Percentiles rank a stretch among this genome's conserved stretches.
phyloP scores from a whole-genome alignment of 805 yeast species.

The Pichia californica region DNA sequence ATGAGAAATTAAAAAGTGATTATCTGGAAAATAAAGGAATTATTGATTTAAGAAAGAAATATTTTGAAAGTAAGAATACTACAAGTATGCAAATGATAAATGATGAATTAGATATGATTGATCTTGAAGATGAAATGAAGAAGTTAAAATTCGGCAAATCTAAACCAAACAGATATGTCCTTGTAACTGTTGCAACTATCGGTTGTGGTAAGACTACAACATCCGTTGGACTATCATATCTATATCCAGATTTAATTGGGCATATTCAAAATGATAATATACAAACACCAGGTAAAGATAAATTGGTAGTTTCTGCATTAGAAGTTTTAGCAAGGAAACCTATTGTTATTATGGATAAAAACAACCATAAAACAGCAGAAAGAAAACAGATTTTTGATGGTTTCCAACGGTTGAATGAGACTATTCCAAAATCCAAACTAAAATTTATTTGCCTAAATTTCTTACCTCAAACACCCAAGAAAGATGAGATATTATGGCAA shows the following conservation, averaged over 20 bases:
- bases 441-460: slow-evolving; percentile 67
- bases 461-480: slow-evolving; percentile 21
- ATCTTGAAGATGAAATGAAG: slow-evolving; percentile 24
- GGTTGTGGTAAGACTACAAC: slow-evolving; percentile 96
- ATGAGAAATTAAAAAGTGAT: slow-evolving; percentile 40
- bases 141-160: slow-evolving; percentile 26
- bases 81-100: slow-evolving; percentile 51
- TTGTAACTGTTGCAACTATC: slow-evolving; percentile 81
- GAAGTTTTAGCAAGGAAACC: slow-evolving; percentile 33
- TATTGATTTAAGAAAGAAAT: slow-evolving; percentile 62
- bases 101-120: slow-evolving; percentile 35
- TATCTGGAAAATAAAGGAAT: slow-evolving; percentile 62
- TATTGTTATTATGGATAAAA: slow-evolving; percentile 72
- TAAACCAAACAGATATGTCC: slow-evolving; percentile 44
- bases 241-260: slow-evolving; percentile 56
- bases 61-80: slow-evolving; percentile 46
- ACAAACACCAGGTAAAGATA: slow-evolving; percentile 38
- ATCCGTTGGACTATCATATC: slow-evolving; percentile 46
- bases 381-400: slow-evolving; percentile 58
- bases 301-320: slow-evolving; percentile 43
- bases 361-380: slow-evolving; percentile 70
- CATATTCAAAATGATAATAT: slow-evolving; percentile 81
- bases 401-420: slow-evolving; percentile 36
- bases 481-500: slow-evolving; percentile 34
- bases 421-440: slow-evolving; percentile 40